phyloP scores from a whole-genome alignment of 1,284 basidiomycete genomes.

The Ustilago sp. region DNA sequence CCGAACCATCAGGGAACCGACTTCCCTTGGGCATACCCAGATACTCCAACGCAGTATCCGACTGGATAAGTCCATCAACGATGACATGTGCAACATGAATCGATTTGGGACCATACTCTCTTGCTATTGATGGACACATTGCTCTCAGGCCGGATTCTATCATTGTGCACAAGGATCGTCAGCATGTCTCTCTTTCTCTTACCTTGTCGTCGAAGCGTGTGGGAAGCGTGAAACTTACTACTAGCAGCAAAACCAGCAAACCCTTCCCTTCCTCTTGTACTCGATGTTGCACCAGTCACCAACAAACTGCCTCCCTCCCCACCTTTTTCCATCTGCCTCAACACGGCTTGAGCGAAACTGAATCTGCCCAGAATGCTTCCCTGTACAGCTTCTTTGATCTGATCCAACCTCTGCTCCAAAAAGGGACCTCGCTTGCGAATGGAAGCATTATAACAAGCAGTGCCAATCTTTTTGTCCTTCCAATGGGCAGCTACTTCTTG shows the following conservation, averaged over 20 bases:
- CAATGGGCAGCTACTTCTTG: constrained; percentile 28
- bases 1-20: constrained; percentile 47
- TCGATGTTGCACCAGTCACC: constrained; percentile 59
- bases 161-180: not conserved
- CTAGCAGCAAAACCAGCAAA: constrained; percentile 60
- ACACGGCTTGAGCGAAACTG: constrained; percentile 49
- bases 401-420: constrained; percentile 35
- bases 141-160: constrained; percentile 47
- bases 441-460: constrained; percentile 57
- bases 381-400: constrained; percentile 46
- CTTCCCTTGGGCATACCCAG: constrained; percentile 51
- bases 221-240: constrained; percentile 24
- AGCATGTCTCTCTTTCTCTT: not conserved
- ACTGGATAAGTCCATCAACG: constrained; percentile 60
- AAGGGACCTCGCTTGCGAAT: constrained; percentile 53
- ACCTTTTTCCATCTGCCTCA: constrained; percentile 36
- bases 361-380: constrained; percentile 54
- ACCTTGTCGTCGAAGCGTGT: no score
- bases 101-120: constrained; percentile 48
- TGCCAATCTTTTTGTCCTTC: constrained; percentile 52
- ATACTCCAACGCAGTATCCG: constrained; percentile 44
- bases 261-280: constrained; percentile 50
- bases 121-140: constrained; percentile 55
- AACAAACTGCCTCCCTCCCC: constrained; percentile 49
- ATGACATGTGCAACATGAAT: constrained; percentile 60